Evolutionary conservation across 768 basidiomycete genomes (phyloP), one percentile per base, ranked within the genome.

Genomic region (Pisolithus orientalis): DNA sequence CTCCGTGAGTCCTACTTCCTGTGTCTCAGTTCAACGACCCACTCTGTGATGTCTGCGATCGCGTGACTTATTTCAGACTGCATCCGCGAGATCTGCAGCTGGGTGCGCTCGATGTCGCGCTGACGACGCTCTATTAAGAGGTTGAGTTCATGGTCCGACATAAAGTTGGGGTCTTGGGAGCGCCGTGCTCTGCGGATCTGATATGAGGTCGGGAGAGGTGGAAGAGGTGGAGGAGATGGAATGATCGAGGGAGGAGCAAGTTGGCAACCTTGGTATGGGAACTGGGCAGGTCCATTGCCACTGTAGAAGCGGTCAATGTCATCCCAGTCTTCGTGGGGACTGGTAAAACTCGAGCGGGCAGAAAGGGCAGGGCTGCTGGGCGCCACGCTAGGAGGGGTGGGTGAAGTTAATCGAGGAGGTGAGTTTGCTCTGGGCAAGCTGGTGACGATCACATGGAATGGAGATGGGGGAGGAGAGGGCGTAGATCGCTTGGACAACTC

Each of bases 21-120:
- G 46, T 47, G 46, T 21, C 46, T 47, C 32, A 47, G 46, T 32
- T 47, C 46, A 11, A 37, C 46, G 21, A 47, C 8, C 46, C 46
- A 94, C 67, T 94, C 93, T 1, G 94, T 93, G 67, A 94, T 95
- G 59, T 94, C 91, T 64, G 94, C 93, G 5, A 96, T 86, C 57
- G 91, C 91, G 6, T 81, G 82, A 67, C 94, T 95, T 91, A 96
- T 96, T 59, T 96, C 94, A 8, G 74, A 27, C 32, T 47, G 46
- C 21, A 21, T 47, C 2, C 34, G 34, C 32, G 46, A 47, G 11
- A 47, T 47, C 21, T 47, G 32, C 17, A 21, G 31, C 32, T 47
- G 46, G 11, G 46, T 24, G 13, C 17, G 31, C 32, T 47, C 46
- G 17, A 47, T 47, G 46, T 47, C 46, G 34, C 46, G 46, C 10